A percentile compares a stretch with the other conserved stretches of the same genome.
Evolutionary conservation across 352 stramenopile species (phyloP).

Genomic region (Phytopythium vexans): DNA sequence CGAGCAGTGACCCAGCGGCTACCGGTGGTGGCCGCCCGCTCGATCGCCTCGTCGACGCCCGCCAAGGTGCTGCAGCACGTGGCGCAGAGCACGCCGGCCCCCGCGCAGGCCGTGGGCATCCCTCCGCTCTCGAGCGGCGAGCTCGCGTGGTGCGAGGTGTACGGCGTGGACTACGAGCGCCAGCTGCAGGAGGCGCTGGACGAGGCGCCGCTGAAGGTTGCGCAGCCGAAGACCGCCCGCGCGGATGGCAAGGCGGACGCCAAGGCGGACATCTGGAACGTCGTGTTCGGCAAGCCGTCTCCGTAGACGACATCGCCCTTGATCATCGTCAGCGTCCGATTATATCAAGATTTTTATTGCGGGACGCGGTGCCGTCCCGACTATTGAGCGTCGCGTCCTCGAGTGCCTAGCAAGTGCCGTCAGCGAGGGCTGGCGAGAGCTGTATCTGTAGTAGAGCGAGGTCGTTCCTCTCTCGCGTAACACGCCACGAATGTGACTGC

Average conservation of each 20-base stretch:
- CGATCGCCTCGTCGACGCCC: slow-evolving; percentile 26
- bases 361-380: not conserved
- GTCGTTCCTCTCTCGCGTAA: slow-evolving; percentile 5
- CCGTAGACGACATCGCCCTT: slow-evolving; percentile 4
- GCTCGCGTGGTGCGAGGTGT: slow-evolving; percentile 73
- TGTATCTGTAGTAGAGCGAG: slow-evolving; percentile 21
- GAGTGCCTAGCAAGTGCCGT: too few relatives aligned
- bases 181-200: slow-evolving; percentile 59
- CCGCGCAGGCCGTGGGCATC: slow-evolving; percentile 9
- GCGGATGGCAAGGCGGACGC: slow-evolving; percentile 13
- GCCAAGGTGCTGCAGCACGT: slow-evolving; percentile 33
- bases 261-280: slow-evolving; percentile 50
- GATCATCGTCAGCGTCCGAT: not conserved
- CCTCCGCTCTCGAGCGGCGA: slow-evolving; percentile 42
- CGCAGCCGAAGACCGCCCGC: slow-evolving; percentile 16
- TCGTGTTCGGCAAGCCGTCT: slow-evolving; percentile 37
- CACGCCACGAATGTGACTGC: slow-evolving; percentile 21
- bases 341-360: not conserved
- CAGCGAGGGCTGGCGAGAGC: too few relatives aligned
- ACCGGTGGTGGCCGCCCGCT: slow-evolving; percentile 19
- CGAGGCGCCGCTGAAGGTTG: slow-evolving; percentile 41
- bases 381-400: too few relatives aligned
- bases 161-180: slow-evolving; percentile 72
- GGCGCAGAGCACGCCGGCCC: slow-evolving; percentile 10
- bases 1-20: slow-evolving; percentile 18